Percentiles rank a stretch among this genome's conserved stretches.
phyloP scores from a whole-genome alignment of 306 rosid genomes.

The Prunus mongolica region DNA sequence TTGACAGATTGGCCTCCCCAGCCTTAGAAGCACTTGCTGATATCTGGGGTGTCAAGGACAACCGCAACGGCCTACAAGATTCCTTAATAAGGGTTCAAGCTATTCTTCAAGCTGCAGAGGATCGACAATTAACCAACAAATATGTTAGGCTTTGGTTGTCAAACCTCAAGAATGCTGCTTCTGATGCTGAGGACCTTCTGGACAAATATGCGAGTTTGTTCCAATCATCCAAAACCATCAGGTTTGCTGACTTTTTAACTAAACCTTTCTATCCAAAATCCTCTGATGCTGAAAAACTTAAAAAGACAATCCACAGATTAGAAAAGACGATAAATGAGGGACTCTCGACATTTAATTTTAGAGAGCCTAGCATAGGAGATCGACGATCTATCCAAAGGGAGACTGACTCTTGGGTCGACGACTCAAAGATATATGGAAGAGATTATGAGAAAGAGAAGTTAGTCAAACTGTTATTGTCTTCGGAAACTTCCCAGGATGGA shows the following conservation, averaged over 20 bases:
- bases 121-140: not conserved
- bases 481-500: not conserved
- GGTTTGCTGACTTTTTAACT: no score
- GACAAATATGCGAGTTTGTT: not conserved
- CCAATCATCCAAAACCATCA: not conserved
- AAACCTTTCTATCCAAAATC: no score
- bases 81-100: not conserved
- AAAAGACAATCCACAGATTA: no score
- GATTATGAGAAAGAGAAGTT: slow-evolving; percentile 2
- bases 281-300: no score
- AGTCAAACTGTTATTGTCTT: not conserved
- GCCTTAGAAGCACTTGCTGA: not conserved
- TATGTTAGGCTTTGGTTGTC: not conserved
- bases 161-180: not conserved
- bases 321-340: not conserved
- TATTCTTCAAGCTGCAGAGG: slow-evolving; percentile 12
- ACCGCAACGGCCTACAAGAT: not conserved
- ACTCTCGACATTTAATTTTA: not conserved
- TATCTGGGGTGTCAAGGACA: not conserved
- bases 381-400: not conserved
- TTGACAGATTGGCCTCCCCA: slow-evolving; percentile 10
- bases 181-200: not conserved
- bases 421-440: not conserved
- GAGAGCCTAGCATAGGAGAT: not conserved
- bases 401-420: no score